Percentiles rank a stretch among this genome's conserved stretches.
Conservation (phyloP, 2,329 filamentous ascomycete genomes). For the Aspergillus alliaceus region DNA sequence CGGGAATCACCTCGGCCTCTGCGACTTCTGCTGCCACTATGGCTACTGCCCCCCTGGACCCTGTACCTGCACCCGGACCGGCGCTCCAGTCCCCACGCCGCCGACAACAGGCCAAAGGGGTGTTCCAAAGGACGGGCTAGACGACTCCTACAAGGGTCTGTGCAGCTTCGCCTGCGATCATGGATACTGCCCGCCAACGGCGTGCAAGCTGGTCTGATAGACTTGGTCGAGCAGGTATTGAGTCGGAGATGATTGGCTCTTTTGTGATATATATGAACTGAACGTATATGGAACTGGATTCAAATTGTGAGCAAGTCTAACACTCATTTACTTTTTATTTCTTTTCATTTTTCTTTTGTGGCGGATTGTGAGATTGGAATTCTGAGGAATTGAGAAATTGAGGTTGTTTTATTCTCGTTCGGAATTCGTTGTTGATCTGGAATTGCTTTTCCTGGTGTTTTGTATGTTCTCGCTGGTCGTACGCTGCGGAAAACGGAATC, state of each 20-base stretch:
- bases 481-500: background rate
- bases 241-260: too few species aligned
- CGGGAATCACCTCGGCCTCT: slow-evolving; percentile 31
- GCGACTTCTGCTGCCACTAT: slow-evolving; percentile 30
- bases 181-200: slow-evolving; percentile 46
- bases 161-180: slow-evolving; percentile 50
- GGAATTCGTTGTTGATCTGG: background rate
- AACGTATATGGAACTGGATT: background rate
- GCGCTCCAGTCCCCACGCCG: slow-evolving; percentile 21
- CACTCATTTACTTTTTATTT: background rate
- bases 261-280: too few species aligned
- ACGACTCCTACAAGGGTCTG: slow-evolving; percentile 44
- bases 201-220: slow-evolving; percentile 11
- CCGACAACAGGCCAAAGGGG: slow-evolving; percentile 23
- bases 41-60: slow-evolving; percentile 33
- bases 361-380: background rate
- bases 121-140: slow-evolving; percentile 16
- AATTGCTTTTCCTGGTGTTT: background rate
- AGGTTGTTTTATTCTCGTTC: too few species aligned
- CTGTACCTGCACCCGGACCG: slow-evolving; percentile 30
- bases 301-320: background rate
- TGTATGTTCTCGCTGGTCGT: background rate
- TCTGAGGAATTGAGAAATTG: too few species aligned
- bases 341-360: background rate
- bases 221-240: too few species aligned